Conservation (phyloP, 495 filamentous ascomycete genomes). For the Echria macrotheca region DNA sequence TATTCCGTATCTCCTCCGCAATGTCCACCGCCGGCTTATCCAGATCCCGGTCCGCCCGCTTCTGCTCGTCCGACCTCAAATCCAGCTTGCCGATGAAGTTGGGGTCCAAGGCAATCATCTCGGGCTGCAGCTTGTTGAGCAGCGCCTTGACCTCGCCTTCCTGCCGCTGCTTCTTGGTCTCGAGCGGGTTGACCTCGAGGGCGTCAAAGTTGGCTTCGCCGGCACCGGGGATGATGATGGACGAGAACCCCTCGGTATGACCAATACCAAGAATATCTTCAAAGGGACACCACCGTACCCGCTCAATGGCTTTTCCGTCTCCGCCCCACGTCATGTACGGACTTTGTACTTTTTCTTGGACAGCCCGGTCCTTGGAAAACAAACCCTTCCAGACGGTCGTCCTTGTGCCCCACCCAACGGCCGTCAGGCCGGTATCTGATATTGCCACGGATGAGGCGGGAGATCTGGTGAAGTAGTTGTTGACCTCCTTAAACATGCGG, state of each 20-base stretch:
- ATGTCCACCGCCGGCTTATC: constrained; percentile 70
- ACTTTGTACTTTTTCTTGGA: constrained; percentile 73
- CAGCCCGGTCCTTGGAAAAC: constrained; percentile 59
- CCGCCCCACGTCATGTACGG: constrained; percentile 95
- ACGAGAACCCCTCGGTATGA: constrained; percentile 82
- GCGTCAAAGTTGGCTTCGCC: constrained; percentile 97
- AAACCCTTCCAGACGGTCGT: constrained; percentile 85
- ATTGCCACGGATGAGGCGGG: constrained; percentile 83
- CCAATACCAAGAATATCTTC: constrained; percentile 86
- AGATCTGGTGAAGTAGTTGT: constrained; percentile 79
- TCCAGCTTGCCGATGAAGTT: constrained; percentile 85
- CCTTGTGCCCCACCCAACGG: constrained; percentile 88
- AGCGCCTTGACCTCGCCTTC: constrained; percentile 85
- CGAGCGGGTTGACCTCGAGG: constrained; percentile 92
- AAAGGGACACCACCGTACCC: constrained; percentile 85
- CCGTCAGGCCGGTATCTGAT: constrained; percentile 79
- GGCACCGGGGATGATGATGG: constrained; percentile 83
- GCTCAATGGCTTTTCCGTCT: constrained; percentile 74
- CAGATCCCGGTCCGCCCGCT: constrained; percentile 65
- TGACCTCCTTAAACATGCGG: constrained; percentile 86
- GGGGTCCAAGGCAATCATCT: constrained; percentile 94
- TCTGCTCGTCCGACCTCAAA: constrained; percentile 64
- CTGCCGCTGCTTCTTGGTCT: constrained; percentile 85
- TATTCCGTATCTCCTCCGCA: constrained; percentile 60
- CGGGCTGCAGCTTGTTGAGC: constrained; percentile 89